Conservation (phyloP, 495 filamentous ascomycete species). For the Neurospora sp. region DNA sequence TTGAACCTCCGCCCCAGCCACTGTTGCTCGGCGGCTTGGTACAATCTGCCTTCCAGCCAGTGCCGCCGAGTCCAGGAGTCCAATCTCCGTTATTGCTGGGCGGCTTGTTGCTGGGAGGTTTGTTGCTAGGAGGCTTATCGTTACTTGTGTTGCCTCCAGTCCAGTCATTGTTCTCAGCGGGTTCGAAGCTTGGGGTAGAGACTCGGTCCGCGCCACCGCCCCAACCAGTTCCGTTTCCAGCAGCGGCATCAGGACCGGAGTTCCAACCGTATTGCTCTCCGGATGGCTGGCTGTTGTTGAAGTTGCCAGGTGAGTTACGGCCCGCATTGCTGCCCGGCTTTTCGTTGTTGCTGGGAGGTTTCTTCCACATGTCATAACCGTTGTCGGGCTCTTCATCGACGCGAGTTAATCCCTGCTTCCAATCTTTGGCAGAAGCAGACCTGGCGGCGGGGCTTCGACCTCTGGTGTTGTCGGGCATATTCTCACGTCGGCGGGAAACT, state of each 20-base stretch:
- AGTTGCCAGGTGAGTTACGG: background rate
- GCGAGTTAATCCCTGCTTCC: background rate
- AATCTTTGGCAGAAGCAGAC: background rate
- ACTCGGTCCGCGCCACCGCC: background rate
- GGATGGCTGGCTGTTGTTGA: background rate
- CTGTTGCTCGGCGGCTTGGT: background rate
- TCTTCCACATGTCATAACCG: background rate
- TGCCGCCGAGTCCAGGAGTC: constrained; percentile 3
- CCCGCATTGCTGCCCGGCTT: background rate
- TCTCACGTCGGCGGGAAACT: background rate
- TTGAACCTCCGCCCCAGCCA: background rate
- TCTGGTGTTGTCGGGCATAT: background rate
- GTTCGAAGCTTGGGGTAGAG: background rate
- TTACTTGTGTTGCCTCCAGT: background rate
- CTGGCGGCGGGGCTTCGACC: background rate
- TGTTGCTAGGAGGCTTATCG: background rate
- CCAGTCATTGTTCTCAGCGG: background rate
- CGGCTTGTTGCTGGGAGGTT: background rate
- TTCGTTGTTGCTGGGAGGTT: background rate
- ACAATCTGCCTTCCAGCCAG: background rate
- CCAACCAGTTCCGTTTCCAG: background rate
- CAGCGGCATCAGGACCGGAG: background rate
- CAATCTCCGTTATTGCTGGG: background rate
- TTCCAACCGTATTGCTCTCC: background rate
- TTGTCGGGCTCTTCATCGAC: background rate